These are phyloP conservation scores for Cerrena zonata DNA, from an alignment of 1,284 basidiomycete genomes.

Conservation along the genomic window DNA sequence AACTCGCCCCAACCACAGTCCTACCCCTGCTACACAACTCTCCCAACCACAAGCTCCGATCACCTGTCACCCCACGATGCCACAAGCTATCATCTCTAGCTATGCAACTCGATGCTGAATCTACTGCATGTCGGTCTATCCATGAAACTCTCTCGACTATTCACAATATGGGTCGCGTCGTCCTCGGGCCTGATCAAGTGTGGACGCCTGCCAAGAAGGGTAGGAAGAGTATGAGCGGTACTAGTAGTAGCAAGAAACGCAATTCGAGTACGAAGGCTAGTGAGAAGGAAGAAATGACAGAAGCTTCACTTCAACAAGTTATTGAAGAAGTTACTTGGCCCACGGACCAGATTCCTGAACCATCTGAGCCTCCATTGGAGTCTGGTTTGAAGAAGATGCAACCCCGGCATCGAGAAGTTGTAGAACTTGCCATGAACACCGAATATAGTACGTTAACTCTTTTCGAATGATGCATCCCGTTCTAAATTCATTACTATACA, in stretches of 20 bases:
- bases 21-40: neutral
- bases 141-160: neutral
- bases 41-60: neutral
- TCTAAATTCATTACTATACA: neutral
- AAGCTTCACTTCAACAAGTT: neutral
- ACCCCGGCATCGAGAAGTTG: neutral
- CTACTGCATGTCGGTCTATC: too few species aligned
- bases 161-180: neutral
- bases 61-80: neutral
- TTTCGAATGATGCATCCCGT: neutral
- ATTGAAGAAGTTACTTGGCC: too few species aligned
- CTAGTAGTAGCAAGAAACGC: too few species aligned
- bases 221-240: neutral
- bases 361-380: neutral
- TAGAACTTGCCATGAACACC: neutral
- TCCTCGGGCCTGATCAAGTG: neutral
- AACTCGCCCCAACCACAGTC: neutral
- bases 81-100: neutral
- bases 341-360: too few species aligned
- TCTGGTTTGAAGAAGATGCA: neutral
- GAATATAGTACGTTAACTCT: neutral
- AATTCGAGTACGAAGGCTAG: neutral
- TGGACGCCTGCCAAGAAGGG: neutral
- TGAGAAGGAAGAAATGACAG: neutral
- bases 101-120: too few species aligned